A percentile compares a stretch with the other conserved stretches of the same genome.
phyloP scores from a whole-genome alignment of 345 rosid species.

The Pugionium cornutum region DNA sequence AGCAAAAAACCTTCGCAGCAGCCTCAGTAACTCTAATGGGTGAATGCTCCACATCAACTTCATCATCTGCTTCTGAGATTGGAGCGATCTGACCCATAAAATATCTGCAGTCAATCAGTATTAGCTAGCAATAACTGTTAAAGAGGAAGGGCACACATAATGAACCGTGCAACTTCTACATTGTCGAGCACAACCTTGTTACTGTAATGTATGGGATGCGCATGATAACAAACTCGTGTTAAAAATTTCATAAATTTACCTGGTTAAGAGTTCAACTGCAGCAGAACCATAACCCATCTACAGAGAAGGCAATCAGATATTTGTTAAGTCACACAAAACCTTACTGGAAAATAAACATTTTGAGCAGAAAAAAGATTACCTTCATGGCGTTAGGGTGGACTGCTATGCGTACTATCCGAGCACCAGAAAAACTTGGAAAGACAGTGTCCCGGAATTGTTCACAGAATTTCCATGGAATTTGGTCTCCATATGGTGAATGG shows the following conservation, averaged over 20 bases:
- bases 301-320: slow-evolving; percentile 41
- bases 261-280: slow-evolving; percentile 80
- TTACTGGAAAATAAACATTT: too few species aligned
- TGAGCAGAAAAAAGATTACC: slow-evolving; percentile 44
- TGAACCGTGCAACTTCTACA: too few species aligned
- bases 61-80: slow-evolving; percentile 68
- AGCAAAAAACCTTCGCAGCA: slow-evolving; percentile 67
- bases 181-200: too few species aligned
- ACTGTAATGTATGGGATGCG: too few species aligned
- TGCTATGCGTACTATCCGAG: too few species aligned
- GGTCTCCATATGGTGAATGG: too few species aligned
- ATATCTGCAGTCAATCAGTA: slow-evolving; percentile 51
- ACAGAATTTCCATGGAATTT: slow-evolving; percentile 63
- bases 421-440: slow-evolving; percentile 76
- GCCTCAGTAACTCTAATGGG: slow-evolving; percentile 58
- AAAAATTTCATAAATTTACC: slow-evolving; percentile 46
- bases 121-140: too few species aligned
- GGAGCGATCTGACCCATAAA: slow-evolving; percentile 82
- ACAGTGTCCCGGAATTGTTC: slow-evolving; percentile 76
- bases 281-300: slow-evolving; percentile 89
- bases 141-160: too few species aligned
- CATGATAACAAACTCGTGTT: too few species aligned
- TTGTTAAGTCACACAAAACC: slow-evolving; percentile 26
- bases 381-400: slow-evolving; percentile 56
- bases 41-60: slow-evolving; percentile 47